phyloP scores from a whole-genome alignment of 2,329 filamentous ascomycete genomes.

The Fusarium sp. region DNA sequence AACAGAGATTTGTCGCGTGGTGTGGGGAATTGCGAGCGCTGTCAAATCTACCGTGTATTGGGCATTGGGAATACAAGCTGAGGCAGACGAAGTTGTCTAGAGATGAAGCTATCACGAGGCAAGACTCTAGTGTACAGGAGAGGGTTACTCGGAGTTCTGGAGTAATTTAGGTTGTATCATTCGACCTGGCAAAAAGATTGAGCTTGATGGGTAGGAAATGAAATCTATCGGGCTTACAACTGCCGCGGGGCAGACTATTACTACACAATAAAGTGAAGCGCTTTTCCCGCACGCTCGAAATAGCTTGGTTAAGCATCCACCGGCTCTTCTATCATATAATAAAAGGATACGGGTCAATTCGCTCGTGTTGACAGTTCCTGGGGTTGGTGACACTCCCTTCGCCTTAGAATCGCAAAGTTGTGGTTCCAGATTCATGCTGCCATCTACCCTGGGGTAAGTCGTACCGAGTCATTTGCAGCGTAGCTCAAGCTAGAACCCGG shows the following conservation, averaged over 20 bases:
- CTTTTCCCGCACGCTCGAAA: neutral
- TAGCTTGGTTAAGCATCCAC: neutral
- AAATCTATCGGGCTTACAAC: neutral
- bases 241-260: conserved; percentile 4
- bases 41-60: neutral
- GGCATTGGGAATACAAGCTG: neutral
- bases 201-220: conserved; percentile 12
- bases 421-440: neutral
- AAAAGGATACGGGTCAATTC: too few relatives aligned
- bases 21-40: conserved; percentile 28
- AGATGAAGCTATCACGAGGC: conserved; percentile 3
- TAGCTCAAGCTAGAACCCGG: conserved; percentile 24
- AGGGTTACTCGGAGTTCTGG: neutral
- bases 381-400: neutral
- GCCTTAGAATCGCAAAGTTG: neutral
- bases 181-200: neutral
- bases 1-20: conserved; percentile 14
- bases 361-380: neutral
- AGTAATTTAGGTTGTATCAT: neutral
- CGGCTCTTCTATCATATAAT: neutral
- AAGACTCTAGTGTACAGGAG: neutral
- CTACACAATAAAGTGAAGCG: neutral
- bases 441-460: conserved; percentile 24
- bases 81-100: neutral
- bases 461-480: conserved; percentile 31